Conservation (phyloP, 2,329 filamentous ascomycete genomes). For the Neodidymelliopsis sp. region DNA sequence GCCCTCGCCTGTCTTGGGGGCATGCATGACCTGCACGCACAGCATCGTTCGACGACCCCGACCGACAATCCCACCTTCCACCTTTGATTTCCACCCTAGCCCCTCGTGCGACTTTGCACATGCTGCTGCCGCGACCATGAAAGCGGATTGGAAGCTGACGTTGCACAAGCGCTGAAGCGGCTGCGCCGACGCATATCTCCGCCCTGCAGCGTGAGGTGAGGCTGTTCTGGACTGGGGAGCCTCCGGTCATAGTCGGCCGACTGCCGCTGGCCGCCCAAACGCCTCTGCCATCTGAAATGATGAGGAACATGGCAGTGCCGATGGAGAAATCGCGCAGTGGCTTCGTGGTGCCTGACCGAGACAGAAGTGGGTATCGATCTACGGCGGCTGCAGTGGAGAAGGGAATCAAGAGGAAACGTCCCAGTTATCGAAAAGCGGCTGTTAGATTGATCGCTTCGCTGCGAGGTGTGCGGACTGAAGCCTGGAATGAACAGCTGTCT, state of each 20-base stretch:
- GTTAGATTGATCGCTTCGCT: slow-evolving; percentile 45
- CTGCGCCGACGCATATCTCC: slow-evolving; percentile 11
- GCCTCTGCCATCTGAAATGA: slow-evolving; percentile 10
- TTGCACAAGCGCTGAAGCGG: slow-evolving; percentile 20
- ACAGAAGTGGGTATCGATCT: slow-evolving; percentile 23
- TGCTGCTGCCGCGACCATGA: slow-evolving; percentile 18
- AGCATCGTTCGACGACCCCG: slow-evolving; percentile 13
- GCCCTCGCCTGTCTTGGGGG: too few species aligned
- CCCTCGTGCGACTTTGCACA: slow-evolving; percentile 12
- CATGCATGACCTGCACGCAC: slow-evolving; percentile 13
- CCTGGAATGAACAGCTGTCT: slow-evolving; percentile 26
- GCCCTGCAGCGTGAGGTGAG: background rate
- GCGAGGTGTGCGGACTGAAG: slow-evolving; percentile 36
- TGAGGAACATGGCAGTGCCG: slow-evolving; percentile 21
- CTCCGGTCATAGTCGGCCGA: slow-evolving; percentile 17
- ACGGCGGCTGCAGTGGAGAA: slow-evolving; percentile 22
- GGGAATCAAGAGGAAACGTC: slow-evolving; percentile 36
- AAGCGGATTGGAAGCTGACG: slow-evolving; percentile 5
- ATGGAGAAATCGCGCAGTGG: slow-evolving; percentile 38
- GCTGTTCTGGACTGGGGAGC: slow-evolving; percentile 4
- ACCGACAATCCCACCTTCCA: slow-evolving; percentile 20
- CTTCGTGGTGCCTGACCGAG: slow-evolving; percentile 27
- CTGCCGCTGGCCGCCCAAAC: slow-evolving; percentile 11
- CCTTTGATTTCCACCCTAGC: slow-evolving; percentile 9
- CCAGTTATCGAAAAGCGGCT: slow-evolving; percentile 42